These are phyloP conservation scores for Cryptococcus amylolentus DNA, from an alignment of 1,284 basidiomycete species.

Conservation along the genomic window DNA sequence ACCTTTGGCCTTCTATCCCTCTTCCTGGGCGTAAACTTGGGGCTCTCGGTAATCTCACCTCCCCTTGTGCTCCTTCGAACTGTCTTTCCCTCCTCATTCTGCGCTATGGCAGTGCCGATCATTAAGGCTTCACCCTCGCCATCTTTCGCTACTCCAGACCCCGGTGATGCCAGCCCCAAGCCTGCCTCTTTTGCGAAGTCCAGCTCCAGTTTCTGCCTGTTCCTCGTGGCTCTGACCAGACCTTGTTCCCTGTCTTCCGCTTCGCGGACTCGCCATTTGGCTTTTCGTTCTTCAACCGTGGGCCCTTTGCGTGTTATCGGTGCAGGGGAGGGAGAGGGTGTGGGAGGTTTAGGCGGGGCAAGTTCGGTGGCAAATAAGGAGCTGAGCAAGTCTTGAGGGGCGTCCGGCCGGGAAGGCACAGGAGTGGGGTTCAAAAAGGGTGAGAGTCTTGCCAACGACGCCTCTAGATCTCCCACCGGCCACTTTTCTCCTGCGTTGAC, in stretches of 20 bases:
- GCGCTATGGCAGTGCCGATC: not conserved
- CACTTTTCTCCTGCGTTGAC: not conserved
- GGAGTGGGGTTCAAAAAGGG: conserved; percentile 15
- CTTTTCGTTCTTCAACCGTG: conserved; percentile 27
- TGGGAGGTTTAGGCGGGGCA: conserved; percentile 59
- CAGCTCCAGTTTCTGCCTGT: not conserved
- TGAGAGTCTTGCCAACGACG: conserved; percentile 52
- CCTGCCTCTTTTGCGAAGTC: not conserved
- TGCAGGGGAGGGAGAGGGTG: conserved; percentile 51
- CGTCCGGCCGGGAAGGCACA: conserved; percentile 27
- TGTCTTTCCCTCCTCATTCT: not conserved
- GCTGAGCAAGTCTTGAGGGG: conserved; percentile 56
- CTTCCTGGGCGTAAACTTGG: not conserved
- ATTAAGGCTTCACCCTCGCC: not conserved
- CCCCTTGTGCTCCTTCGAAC: not conserved
- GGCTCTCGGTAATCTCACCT: not conserved
- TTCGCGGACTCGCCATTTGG: conserved; percentile 8
- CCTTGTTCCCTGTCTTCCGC: not conserved
- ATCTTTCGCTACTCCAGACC: not conserved
- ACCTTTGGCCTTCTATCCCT: not conserved
- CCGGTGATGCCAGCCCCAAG: not conserved
- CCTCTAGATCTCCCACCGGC: conserved; percentile 66
- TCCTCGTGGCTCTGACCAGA: not conserved
- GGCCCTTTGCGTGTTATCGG: conserved; percentile 35
- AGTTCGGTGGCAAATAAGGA: conserved; percentile 67